Base-by-base conservation (phyloP, 352 stramenopile species). In the Nothophytophthora sp. region DNA sequence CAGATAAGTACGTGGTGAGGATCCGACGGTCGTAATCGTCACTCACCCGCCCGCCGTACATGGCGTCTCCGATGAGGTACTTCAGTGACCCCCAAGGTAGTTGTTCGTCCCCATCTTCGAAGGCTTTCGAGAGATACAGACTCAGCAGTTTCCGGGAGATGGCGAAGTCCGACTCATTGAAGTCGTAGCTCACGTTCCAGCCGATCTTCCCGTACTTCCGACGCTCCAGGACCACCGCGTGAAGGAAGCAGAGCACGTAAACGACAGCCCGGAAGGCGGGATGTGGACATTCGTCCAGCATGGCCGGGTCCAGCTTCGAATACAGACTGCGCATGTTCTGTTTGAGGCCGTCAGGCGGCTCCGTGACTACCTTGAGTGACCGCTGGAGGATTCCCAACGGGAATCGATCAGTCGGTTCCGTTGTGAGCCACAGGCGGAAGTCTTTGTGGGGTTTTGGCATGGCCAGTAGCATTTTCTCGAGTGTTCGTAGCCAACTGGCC, bases 121-220 rank as follows among this genome's bases (percentile, higher is more conserved):
- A 96, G 18, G 94, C 90, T 63, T 98, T 98, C 60, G 90, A 90
- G 16, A 98, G 60, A 61, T 98, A 98, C 1, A 98, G 64, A 30
- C 72, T 87, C 12, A 98, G 70, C 33, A 98, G 63, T 38, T 93
- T 90, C 32, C 91, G 67, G 6, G 86, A 97, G 41, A 98, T 97
- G 23, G 92, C 92, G 48, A 98, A 98, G 62, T 98, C 95, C 18
- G 88, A 97, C 62, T 98, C 95, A 64, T 98, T 98, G 44, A 98
- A 98, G 57, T 98, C 95, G 67, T 98, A 98, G 62, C 81, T 92
- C 16, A 98, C 93, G 52, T 98, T 98, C 90, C 92, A 98, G 29
- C 95, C 95, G 54, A 98, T 98, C 63, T 98, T 98, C 42, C 95
- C 95, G 49, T 98, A 98, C 63, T 98, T 98, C 32, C 94, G 76